A percentile compares a stretch with the other conserved stretches of the same genome.
Conservation (phyloP, 352 stramenopile genomes). For the Phytophthora cajani region DNA sequence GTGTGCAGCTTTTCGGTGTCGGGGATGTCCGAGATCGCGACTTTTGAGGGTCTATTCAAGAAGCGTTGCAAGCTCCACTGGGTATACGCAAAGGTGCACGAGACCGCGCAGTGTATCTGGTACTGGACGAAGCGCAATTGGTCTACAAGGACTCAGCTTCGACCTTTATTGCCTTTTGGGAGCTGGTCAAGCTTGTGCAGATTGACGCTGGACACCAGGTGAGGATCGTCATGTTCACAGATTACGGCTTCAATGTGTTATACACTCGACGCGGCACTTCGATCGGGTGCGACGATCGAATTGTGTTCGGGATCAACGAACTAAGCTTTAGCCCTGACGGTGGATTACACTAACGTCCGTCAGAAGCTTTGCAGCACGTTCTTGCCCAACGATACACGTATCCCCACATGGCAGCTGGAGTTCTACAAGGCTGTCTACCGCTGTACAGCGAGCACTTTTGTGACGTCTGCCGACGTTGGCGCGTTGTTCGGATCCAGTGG, state of each 20-base stretch:
- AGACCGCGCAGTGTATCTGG: not conserved
- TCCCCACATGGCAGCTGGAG: not conserved
- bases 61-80: not conserved
- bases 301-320: not conserved
- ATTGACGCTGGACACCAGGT: not conserved
- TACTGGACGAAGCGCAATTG: not conserved
- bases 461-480: not conserved
- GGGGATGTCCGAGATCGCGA: not conserved
- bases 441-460: not conserved
- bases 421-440: not conserved
- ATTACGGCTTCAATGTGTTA: not conserved
- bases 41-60: not conserved
- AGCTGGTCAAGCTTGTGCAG: not conserved
- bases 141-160: not conserved
- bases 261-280: not conserved
- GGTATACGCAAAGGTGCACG: no score
- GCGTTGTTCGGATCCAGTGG: not conserved
- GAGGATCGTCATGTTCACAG: not conserved
- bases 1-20: not conserved
- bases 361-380: not conserved
- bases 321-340: not conserved
- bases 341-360: not conserved
- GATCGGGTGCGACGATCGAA: not conserved
- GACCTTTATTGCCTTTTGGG: not conserved
- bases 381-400: not conserved